Evolutionary conservation across 1,284 basidiomycete species (phyloP).

Genomic region (Neonothopanus nambi): DNA sequence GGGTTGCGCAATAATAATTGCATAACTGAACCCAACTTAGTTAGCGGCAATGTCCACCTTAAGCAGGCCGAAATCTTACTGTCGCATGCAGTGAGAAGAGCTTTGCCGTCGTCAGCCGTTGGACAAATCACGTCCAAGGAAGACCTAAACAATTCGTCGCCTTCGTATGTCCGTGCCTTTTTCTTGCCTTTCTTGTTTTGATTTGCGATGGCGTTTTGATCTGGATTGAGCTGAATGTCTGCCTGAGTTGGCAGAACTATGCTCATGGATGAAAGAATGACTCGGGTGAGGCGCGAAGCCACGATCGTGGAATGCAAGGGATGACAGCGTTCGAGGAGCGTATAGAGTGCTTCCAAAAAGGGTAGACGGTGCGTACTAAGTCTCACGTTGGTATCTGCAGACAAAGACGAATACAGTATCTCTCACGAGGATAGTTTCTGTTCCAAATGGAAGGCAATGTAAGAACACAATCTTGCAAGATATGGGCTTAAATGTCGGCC

Average conservation of each 20-base stretch:
- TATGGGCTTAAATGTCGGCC: conserved; percentile 55
- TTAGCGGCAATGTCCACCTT: conserved; percentile 1
- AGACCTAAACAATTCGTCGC: conserved; percentile 73
- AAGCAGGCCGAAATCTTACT: conserved; percentile 40
- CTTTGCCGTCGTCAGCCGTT: conserved; percentile 50
- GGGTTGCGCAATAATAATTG: conserved; percentile 47
- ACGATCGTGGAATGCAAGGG: conserved; percentile 50
- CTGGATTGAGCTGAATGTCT: conserved; percentile 24
- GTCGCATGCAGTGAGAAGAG: conserved; percentile 59
- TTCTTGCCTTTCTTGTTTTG: conserved; percentile 72
- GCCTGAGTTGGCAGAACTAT: conserved; percentile 47
- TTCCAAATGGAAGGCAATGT: conserved; percentile 63
- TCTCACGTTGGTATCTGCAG: background rate
- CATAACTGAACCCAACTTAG: conserved; percentile 41
- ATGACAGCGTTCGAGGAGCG: conserved; percentile 46
- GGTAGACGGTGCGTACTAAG: conserved; percentile 43
- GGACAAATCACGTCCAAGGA: conserved; percentile 50
- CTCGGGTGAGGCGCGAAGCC: conserved; percentile 56
- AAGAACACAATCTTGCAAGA: conserved; percentile 45
- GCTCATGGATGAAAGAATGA: conserved; percentile 51
- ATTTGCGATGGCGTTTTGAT: conserved; percentile 21
- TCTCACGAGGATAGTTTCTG: conserved; percentile 51
- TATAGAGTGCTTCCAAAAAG: conserved; percentile 45
- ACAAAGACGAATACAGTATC: background rate
- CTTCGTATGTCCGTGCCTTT: conserved; percentile 72